A percentile compares a stretch with the other conserved stretches of the same genome.
phyloP scores from a whole-genome alignment of 2,329 filamentous ascomycete species.

The Hypoxylon rubiginosum region DNA sequence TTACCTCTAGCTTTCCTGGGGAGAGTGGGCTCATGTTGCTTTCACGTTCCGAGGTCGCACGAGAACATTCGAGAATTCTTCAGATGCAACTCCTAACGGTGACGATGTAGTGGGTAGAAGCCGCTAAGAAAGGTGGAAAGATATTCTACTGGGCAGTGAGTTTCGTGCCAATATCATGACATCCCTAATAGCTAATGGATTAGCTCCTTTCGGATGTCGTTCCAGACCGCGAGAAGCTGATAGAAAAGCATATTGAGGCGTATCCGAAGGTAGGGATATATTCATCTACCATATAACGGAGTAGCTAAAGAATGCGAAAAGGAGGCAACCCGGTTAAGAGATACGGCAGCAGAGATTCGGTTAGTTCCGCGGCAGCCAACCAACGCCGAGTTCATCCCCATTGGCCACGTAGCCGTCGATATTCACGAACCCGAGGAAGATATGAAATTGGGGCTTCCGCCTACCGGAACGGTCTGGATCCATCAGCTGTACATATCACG shows the following conservation, averaged over 20 bases:
- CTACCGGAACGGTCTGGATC: conserved; percentile 54
- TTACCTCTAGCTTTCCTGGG: neutral
- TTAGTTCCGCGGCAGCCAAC: conserved; percentile 50
- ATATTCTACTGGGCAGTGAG: conserved; percentile 59
- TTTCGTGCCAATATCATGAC: conserved; percentile 20
- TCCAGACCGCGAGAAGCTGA: conserved; percentile 48
- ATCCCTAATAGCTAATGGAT: conserved; percentile 19
- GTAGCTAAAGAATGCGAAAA: conserved; percentile 22
- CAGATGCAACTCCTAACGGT: conserved; percentile 21
- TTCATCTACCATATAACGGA: conserved; percentile 10
- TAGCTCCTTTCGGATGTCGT: conserved; percentile 52
- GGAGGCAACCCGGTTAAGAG: conserved; percentile 53
- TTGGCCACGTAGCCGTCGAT: conserved; percentile 59
- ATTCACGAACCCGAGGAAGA: conserved; percentile 50
- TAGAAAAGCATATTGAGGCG: conserved; percentile 49
- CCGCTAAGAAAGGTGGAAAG: conserved; percentile 53
- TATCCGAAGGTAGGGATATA: conserved; percentile 50
- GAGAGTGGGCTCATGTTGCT: neutral
- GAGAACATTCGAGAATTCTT: conserved; percentile 8
- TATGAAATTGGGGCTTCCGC: conserved; percentile 50
- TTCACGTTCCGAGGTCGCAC: conserved; percentile 1
- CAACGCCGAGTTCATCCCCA: conserved; percentile 52
- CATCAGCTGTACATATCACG: conserved; percentile 59
- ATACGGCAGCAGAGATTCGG: conserved; percentile 53
- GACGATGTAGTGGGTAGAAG: conserved; percentile 50